phyloP scores from a whole-genome alignment of 2,329 filamentous ascomycete species.

The Penicillium sp. region DNA sequence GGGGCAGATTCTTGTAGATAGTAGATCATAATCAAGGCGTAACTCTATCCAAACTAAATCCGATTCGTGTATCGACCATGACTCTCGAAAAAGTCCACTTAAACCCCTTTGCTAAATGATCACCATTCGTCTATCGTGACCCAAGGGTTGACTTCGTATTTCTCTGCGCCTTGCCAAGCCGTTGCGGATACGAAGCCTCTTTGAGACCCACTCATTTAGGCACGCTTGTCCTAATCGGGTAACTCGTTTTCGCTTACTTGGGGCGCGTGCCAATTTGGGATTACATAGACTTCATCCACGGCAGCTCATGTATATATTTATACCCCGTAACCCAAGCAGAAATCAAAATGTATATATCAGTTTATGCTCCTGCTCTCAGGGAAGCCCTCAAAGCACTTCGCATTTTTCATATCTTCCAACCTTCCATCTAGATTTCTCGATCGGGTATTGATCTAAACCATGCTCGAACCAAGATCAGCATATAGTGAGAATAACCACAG shows the following conservation, averaged over 20 bases:
- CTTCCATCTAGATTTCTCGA: neutral
- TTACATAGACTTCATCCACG: neutral
- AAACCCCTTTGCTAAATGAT: too few relatives aligned
- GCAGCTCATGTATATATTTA: neutral
- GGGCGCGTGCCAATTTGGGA: neutral
- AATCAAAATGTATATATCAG: too few relatives aligned
- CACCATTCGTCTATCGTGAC: too few relatives aligned
- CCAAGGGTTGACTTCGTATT: neutral
- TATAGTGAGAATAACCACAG: slow-evolving; percentile 26
- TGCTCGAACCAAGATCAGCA: slow-evolving; percentile 27
- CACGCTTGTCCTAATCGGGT: neutral
- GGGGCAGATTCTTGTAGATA: too few relatives aligned
- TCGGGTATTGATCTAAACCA: slow-evolving; percentile 1
- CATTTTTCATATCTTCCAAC: too few relatives aligned
- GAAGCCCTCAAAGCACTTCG: too few relatives aligned
- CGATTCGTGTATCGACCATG: neutral
- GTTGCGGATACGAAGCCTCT: neutral
- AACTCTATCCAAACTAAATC: slow-evolving; percentile 3
- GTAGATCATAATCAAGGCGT: too few relatives aligned
- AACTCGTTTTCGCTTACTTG: slow-evolving; percentile 9
- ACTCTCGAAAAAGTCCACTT: too few relatives aligned
- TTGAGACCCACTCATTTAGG: neutral
- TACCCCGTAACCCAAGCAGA: neutral
- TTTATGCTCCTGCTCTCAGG: too few relatives aligned
- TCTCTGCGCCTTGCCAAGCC: slow-evolving; percentile 1